Evolutionary conservation across 169 alveolate genomes (phyloP).

Genomic region (Cryptosporidium xiaoi): DNA sequence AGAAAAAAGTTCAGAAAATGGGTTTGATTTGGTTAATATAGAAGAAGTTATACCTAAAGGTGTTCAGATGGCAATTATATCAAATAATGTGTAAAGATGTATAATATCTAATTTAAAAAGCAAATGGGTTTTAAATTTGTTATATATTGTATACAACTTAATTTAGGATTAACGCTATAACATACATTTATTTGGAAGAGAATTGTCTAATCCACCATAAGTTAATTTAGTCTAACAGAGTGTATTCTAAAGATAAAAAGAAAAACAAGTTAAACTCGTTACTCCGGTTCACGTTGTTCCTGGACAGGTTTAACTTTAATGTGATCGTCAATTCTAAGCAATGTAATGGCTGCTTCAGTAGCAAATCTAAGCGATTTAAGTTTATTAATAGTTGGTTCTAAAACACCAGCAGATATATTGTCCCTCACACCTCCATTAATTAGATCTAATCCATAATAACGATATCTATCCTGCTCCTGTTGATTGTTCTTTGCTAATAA

Average conservation of each 20-base stretch:
- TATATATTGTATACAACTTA: too few species aligned
- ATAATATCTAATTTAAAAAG: not conserved
- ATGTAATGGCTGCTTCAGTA: constrained; percentile 99
- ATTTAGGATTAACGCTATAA: too few species aligned
- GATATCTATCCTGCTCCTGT: constrained; percentile 82
- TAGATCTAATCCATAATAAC: constrained; percentile 95
- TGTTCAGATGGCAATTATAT: constrained; percentile 49
- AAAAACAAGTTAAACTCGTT: not conserved
- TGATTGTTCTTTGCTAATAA: too few species aligned
- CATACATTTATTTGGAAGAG: too few species aligned
- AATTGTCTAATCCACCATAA: too few species aligned
- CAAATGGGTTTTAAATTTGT: too few species aligned
- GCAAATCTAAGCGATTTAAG: constrained; percentile 95
- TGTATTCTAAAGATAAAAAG: not conserved
- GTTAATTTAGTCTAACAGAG: too few species aligned
- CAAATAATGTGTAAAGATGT: constrained; percentile 21
- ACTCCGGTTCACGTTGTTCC: constrained; percentile 34
- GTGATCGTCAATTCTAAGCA: constrained; percentile 97
- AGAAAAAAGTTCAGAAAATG: constrained; percentile 45
- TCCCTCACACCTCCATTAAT: constrained; percentile 94
- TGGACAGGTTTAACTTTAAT: constrained; percentile 85
- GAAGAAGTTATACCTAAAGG: constrained; percentile 72
- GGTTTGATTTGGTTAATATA: constrained; percentile 4
- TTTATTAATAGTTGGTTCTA: constrained; percentile 95
- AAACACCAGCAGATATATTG: constrained; percentile 93